A percentile compares a stretch with the other conserved stretches of the same genome.
Evolutionary conservation across 2,329 filamentous ascomycete species (phyloP).

Genomic region (Hypomyces rosellus): DNA sequence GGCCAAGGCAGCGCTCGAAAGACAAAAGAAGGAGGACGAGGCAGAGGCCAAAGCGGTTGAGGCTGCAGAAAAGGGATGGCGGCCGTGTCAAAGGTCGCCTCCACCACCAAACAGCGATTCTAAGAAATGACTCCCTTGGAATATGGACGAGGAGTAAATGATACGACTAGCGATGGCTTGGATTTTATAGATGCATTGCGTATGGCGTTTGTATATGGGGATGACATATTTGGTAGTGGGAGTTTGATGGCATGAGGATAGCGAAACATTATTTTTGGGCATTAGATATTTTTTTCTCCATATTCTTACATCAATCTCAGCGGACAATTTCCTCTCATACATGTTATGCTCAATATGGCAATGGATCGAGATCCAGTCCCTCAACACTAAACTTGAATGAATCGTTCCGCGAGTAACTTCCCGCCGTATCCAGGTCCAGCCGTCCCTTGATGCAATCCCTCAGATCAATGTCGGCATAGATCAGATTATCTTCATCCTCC

Average conservation of each 20-base stretch:
- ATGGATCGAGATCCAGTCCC: conserved; percentile 51
- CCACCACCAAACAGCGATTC: conserved; percentile 16
- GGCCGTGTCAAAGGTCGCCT: conserved; percentile 22
- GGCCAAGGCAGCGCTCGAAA: conserved; percentile 43
- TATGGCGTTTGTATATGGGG: neutral
- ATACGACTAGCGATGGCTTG: conserved; percentile 4
- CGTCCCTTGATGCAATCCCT: conserved; percentile 79
- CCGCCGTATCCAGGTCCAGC: conserved; percentile 76
- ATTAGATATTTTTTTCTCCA: neutral
- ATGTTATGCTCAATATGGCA: conserved; percentile 40
- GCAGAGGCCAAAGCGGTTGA: conserved; percentile 27
- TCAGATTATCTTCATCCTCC: conserved; percentile 65
- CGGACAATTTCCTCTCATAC: neutral
- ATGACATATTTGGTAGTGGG: neutral
- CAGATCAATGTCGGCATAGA: conserved; percentile 72
- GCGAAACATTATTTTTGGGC: neutral
- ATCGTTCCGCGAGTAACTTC: conserved; percentile 74
- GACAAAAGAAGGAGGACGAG: conserved; percentile 28
- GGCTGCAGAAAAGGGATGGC: conserved; percentile 23
- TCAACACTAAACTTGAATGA: conserved; percentile 55
- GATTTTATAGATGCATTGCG: conserved; percentile 2
- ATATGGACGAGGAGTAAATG: neutral
- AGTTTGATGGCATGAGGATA: neutral
- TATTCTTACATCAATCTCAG: neutral
- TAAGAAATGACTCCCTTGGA: conserved; percentile 13